Evolutionary conservation across 164 flowering plant genomes (phyloP).

Genomic region (Vitis riparia): DNA sequence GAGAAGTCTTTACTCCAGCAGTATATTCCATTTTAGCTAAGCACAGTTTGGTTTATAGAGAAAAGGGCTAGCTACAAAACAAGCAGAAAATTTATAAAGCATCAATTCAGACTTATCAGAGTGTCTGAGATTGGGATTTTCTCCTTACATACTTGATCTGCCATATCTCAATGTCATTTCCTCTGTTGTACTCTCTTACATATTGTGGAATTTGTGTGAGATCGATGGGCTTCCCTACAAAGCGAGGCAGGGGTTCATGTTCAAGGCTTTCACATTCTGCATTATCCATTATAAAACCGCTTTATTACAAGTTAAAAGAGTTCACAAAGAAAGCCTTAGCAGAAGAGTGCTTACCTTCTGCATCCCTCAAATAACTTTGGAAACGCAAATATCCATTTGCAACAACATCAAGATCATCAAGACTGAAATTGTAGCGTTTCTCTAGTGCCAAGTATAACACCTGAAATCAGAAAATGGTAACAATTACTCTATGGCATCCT

Average conservation of each 20-base stretch:
- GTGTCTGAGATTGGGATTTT: not conserved
- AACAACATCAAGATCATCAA: constrained; percentile 74
- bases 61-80: too few species aligned
- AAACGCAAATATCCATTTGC: constrained; percentile 89
- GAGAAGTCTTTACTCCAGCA: too few species aligned
- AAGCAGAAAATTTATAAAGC: too few species aligned
- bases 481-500: not conserved
- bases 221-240: constrained; percentile 59
- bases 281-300: constrained; percentile 13
- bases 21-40: too few species aligned
- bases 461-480: constrained; percentile 32
- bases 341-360: constrained; percentile 35
- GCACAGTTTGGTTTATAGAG: too few species aligned
- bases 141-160: constrained; percentile 44
- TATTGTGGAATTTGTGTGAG: constrained; percentile 65
- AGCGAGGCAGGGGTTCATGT: constrained; percentile 24
- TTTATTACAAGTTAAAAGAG: not conserved
- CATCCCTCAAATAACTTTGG: constrained; percentile 48
- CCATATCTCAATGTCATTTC: constrained; percentile 84
- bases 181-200: constrained; percentile 64
- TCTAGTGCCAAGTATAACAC: constrained; percentile 80
- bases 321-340: not conserved
- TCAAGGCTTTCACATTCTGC: constrained; percentile 37
- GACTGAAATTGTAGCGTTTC: constrained; percentile 88
- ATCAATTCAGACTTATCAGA: too few species aligned